Conservation (phyloP, 2,329 filamentous ascomycete genomes). For the Epicoccum sorghinum region DNA sequence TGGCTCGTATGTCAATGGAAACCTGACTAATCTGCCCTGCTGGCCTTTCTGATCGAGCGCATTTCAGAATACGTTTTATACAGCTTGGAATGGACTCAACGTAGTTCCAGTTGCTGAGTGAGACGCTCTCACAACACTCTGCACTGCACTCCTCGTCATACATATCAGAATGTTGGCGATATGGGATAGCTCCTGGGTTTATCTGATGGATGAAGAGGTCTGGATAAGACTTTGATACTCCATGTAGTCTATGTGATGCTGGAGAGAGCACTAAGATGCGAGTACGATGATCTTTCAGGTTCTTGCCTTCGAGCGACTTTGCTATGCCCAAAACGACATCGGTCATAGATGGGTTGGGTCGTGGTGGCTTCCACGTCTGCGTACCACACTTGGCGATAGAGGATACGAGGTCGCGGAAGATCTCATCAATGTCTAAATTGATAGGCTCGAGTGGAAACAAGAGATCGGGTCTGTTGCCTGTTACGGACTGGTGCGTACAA, state of each 20-base stretch:
- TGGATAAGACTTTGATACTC: slow-evolving; percentile 29
- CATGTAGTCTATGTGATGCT: slow-evolving; percentile 26
- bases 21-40: slow-evolving; percentile 29
- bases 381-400: slow-evolving; percentile 27
- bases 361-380: slow-evolving; percentile 35
- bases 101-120: slow-evolving; percentile 32
- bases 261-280: slow-evolving; percentile 39
- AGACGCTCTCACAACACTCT: slow-evolving; percentile 34
- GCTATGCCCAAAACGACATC: slow-evolving; percentile 34
- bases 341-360: slow-evolving; percentile 37
- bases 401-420: slow-evolving; percentile 24
- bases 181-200: slow-evolving; percentile 36
- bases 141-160: slow-evolving; percentile 23
- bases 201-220: slow-evolving; percentile 35
- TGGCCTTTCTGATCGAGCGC: slow-evolving; percentile 33
- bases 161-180: slow-evolving; percentile 16
- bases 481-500: slow-evolving; percentile 35
- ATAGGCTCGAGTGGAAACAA: slow-evolving; percentile 28
- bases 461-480: slow-evolving; percentile 34
- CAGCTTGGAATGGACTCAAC: slow-evolving; percentile 30
- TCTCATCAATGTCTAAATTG: slow-evolving; percentile 20
- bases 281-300: slow-evolving; percentile 24
- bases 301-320: slow-evolving; percentile 24
- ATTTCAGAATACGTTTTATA: slow-evolving; percentile 34
- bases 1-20: slow-evolving; percentile 29